Base-by-base conservation (phyloP, 2,329 filamentous ascomycete species). In the Botrytis byssoidea region DNA sequence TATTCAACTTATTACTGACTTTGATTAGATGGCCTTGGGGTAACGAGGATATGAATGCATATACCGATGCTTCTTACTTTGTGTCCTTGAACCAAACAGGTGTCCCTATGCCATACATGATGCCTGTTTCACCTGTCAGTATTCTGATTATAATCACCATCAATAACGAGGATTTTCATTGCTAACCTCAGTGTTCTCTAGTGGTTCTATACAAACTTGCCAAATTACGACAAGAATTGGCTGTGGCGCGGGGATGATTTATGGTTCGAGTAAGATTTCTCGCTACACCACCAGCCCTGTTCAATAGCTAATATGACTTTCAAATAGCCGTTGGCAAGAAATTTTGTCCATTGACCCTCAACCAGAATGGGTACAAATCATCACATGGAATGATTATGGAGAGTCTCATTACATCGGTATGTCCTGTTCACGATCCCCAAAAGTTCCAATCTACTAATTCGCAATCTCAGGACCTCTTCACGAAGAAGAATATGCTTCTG, bases 401-500 rank as follows among this genome's bases (percentile, higher is more conserved):
- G 69, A 64, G 16, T 71, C 57, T n/a, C 57, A 71, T 29, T 71
- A 63, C 10, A 71, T 71, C 8, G 57, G 55, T 42, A 64, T 44
- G 25, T 57, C 29, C 14, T 16, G 29, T 29, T 32, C 14, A 2
- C 16, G 25, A 18, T 44, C 40, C 37, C 25, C 25, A 29, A 4
- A 64, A 64, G 25, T 18, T 64, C 4, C 18, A n/a, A 64, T 29
- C 25, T 8, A n/a, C 35, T 44, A 29, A 44, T 18, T 32, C 40
- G 29, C 7, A 32, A 64, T 64, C 16, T 22, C 8, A 64, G 61
- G 63, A 22, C 63, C 63, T 9, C 42, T 63, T n/a, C 60, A 63
- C 22, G 20, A 63, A 63, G 60, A 63, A 37, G 35, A 63, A 42
- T 63, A 40, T n/a, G 35, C 35, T 63, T 32, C 61, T 12, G 16